Conservation (phyloP, 202 grass and related monocot species). For the Setaria italica region DNA sequence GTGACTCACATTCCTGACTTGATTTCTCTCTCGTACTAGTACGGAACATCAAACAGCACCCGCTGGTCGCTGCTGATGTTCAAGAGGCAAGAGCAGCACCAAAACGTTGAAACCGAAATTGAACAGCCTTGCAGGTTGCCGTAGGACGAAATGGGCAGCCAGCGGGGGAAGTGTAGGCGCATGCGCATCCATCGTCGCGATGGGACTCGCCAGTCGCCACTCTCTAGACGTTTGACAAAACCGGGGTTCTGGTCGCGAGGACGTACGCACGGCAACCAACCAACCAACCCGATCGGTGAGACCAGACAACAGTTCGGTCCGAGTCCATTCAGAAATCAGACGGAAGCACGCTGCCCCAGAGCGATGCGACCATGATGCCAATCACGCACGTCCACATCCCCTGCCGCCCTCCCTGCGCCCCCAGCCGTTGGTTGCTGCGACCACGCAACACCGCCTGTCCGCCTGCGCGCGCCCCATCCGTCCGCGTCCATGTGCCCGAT, state of each 20-base stretch:
- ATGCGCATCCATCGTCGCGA: background rate
- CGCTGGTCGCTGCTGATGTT: too few species aligned
- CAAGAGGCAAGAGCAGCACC: background rate
- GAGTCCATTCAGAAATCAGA: background rate
- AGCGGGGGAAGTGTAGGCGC: too few species aligned
- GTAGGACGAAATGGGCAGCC: too few species aligned
- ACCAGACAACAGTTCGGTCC: slow-evolving; percentile 24
- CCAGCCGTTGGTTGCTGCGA: background rate
- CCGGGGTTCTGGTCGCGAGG: background rate
- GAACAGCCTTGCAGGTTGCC: background rate
- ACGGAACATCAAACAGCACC: too few species aligned
- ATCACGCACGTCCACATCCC: slow-evolving; percentile 19
- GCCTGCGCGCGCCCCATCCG: background rate
- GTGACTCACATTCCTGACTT: background rate
- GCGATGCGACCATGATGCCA: background rate
- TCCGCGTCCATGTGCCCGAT: background rate
- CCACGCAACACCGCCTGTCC: background rate
- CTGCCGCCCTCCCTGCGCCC: too few species aligned
- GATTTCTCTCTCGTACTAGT: background rate
- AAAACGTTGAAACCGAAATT: background rate
- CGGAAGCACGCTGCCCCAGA: background rate
- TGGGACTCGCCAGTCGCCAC: background rate
- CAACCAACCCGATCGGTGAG: background rate
- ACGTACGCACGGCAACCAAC: slow-evolving; percentile 2
- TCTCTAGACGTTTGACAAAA: background rate